A percentile compares a stretch with the other conserved stretches of the same genome.
Conservation (phyloP, 2,329 filamentous ascomycete genomes). For the Colletotrichum spinosum region DNA sequence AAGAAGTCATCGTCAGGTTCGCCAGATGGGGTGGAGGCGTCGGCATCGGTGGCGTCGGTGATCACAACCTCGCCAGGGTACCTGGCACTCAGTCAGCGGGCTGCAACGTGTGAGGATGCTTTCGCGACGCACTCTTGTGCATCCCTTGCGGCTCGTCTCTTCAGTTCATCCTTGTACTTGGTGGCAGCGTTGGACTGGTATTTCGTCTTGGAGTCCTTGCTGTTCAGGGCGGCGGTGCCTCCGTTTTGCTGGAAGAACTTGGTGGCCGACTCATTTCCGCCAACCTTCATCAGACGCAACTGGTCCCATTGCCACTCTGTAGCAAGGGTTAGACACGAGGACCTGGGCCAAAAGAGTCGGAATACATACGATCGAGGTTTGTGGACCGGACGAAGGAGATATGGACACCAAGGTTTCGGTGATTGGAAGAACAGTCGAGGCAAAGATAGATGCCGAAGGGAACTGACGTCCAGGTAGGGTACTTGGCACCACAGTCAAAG, state of each 20-base stretch:
- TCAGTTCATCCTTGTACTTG: conserved; percentile 98
- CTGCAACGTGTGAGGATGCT: not conserved
- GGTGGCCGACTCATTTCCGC: conserved; percentile 96
- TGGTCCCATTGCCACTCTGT: conserved; percentile 99
- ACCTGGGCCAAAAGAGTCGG: conserved; percentile 22
- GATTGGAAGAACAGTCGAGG: conserved; percentile 96
- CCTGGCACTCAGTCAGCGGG: conserved; percentile 58
- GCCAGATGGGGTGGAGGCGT: conserved; percentile 80
- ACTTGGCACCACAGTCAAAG: conserved; percentile 98
- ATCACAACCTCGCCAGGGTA: conserved; percentile 88
- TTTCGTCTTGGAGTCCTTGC: conserved; percentile 97
- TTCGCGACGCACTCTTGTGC: conserved; percentile 76
- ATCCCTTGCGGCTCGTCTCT: conserved; percentile 84
- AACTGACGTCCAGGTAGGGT: conserved; percentile 98
- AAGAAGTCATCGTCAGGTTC: conserved; percentile 96
- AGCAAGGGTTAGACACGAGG: conserved; percentile 25
- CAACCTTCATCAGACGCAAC: conserved; percentile 96
- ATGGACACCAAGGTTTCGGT: conserved; percentile 97
- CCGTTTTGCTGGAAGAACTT: conserved; percentile 99
- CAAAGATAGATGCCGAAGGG: conserved; percentile 98
- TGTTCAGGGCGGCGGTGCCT: conserved; percentile 90
- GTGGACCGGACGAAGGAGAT: conserved; percentile 99
- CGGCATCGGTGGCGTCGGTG: conserved; percentile 76
- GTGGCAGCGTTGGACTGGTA: conserved; percentile 93
- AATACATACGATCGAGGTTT: conserved; percentile 91